Percentiles rank a stretch among this genome's conserved stretches.
phyloP scores from a whole-genome alignment of 2,329 filamentous ascomycete genomes.

The Arthrobotrys iridis region DNA sequence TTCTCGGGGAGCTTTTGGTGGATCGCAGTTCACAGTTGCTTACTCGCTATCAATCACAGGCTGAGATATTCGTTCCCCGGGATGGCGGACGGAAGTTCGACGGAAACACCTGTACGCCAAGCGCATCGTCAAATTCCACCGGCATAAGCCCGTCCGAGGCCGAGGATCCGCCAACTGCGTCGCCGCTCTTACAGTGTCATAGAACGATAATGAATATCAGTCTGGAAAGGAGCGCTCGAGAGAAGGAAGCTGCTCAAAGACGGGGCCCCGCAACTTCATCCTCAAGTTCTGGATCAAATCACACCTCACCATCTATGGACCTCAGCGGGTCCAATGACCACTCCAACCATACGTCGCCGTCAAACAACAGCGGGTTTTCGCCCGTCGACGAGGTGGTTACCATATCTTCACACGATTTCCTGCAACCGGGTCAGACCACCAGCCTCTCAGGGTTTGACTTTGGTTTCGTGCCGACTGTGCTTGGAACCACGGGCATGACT shows the following conservation, averaged over 20 bases:
- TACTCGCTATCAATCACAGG: slow-evolving; percentile 7
- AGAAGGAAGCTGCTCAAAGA: slow-evolving; percentile 30
- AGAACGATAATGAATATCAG: slow-evolving; percentile 49
- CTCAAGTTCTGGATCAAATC: slow-evolving; percentile 34
- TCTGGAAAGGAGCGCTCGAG: slow-evolving; percentile 28
- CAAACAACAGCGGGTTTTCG: slow-evolving; percentile 41
- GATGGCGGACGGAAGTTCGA: background rate
- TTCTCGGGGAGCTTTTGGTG: background rate
- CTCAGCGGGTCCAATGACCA: slow-evolving; percentile 35
- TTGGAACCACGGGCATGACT: slow-evolving; percentile 23
- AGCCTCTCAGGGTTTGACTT: slow-evolving; percentile 37
- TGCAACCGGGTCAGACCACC: slow-evolving; percentile 11
- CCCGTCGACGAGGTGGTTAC: slow-evolving; percentile 44
- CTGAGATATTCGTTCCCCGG: slow-evolving; percentile 24
- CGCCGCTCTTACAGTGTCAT: slow-evolving; percentile 33
- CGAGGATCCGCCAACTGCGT: background rate
- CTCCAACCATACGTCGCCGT: slow-evolving; percentile 40
- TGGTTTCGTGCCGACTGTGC: slow-evolving; percentile 9
- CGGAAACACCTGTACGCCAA: background rate
- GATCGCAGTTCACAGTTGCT: background rate
- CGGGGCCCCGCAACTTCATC: slow-evolving; percentile 15
- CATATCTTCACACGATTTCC: slow-evolving; percentile 34
- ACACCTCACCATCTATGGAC: slow-evolving; percentile 50
- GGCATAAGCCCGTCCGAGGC: slow-evolving; percentile 20
- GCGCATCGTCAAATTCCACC: slow-evolving; percentile 1